These are phyloP conservation scores for Babesia ovis DNA, from an alignment of 169 alveolate species.

Conservation along the genomic window DNA sequence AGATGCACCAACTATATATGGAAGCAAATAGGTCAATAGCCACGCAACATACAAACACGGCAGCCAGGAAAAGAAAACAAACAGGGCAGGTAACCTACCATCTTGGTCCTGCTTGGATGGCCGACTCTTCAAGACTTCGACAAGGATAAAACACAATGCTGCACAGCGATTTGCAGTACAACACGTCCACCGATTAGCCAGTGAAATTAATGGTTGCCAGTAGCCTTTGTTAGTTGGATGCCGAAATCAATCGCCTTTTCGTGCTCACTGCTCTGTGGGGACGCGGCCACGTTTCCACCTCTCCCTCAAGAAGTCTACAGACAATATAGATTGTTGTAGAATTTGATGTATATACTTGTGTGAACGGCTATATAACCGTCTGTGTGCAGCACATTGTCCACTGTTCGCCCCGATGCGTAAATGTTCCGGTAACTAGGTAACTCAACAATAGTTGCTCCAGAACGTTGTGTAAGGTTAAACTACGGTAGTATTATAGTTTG, in stretches of 20 bases:
- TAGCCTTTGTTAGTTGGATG: neutral
- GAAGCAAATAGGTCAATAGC: neutral
- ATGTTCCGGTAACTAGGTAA: neutral
- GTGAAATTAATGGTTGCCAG: neutral
- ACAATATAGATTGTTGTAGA: neutral
- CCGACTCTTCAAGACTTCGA: neutral
- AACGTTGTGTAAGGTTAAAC: neutral
- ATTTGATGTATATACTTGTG: too few species aligned
- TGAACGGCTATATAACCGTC: neutral
- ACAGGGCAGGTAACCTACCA: conserved; percentile 1
- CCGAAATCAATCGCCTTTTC: neutral
- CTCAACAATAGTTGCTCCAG: neutral
- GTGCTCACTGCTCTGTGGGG: conserved; percentile 11
- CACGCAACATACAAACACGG: neutral
- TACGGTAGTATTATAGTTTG: too few species aligned
- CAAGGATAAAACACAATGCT: neutral
- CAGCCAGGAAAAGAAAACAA: neutral
- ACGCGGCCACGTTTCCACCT: conserved; percentile 17
- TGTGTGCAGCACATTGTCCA: neutral
- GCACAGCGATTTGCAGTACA: neutral
- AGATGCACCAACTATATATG: too few species aligned
- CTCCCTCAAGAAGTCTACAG: neutral
- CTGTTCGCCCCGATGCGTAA: neutral
- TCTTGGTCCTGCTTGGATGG: neutral
- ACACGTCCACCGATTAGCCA: neutral